Conservation (phyloP, 768 basidiomycete genomes). For the Suillus weaverae region DNA sequence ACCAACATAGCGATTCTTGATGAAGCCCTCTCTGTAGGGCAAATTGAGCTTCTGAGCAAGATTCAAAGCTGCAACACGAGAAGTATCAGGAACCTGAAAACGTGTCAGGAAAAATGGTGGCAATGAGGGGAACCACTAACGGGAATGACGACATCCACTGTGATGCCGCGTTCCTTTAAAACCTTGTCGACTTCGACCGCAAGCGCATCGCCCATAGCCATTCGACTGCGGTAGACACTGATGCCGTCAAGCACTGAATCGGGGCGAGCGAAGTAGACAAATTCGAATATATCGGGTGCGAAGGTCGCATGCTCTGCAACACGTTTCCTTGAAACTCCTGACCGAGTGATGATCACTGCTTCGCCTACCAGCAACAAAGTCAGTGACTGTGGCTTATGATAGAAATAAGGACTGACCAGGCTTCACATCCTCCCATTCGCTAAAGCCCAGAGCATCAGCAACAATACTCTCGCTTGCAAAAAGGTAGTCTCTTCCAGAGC, state of each 20-base stretch:
- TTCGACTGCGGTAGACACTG: constrained; percentile 94
- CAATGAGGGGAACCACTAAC: constrained; percentile 39
- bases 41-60: constrained; percentile 85
- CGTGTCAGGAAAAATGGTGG: not conserved
- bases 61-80: constrained; percentile 93
- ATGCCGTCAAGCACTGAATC: constrained; percentile 97
- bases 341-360: constrained; percentile 92
- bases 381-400: constrained; percentile 8
- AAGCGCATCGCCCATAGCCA: constrained; percentile 98
- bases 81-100: constrained; percentile 88
- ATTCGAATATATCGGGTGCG: constrained; percentile 98
- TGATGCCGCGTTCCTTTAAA: constrained; percentile 62
- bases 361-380: constrained; percentile 57
- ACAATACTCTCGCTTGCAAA: constrained; percentile 96
- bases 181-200: constrained; percentile 83
- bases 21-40: constrained; percentile 96
- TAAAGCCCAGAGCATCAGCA: constrained; percentile 89
- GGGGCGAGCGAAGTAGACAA: constrained; percentile 96
- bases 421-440: constrained; percentile 90
- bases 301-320: constrained; percentile 72
- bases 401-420: constrained; percentile 57
- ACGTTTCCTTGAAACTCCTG: constrained; percentile 70
- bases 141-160: constrained; percentile 95
- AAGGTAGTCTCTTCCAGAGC: constrained; percentile 76
- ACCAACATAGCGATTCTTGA: constrained; percentile 98